Evolutionary conservation across 2,329 filamentous ascomycete species (phyloP).

Genomic region (Fusarium praegraminearum): DNA sequence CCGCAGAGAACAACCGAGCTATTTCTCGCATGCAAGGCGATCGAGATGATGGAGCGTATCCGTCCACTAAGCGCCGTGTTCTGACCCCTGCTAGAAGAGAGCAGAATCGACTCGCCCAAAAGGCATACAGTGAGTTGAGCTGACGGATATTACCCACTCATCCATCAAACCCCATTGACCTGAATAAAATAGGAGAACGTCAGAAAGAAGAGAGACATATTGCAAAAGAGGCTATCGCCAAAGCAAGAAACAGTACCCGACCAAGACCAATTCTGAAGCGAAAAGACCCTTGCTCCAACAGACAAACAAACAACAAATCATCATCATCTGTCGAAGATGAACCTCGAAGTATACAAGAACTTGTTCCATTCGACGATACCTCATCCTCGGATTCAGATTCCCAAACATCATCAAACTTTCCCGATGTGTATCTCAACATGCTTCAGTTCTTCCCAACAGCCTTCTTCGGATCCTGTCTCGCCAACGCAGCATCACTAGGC

Average conservation of each 20-base stretch:
- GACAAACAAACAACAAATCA: background rate
- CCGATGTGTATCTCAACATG: conserved; percentile 32
- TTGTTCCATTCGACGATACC: background rate
- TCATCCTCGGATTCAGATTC: background rate
- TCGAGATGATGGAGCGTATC: background rate
- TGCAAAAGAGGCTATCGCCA: background rate
- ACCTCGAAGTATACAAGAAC: background rate
- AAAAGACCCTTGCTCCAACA: background rate
- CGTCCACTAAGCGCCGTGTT: conserved; percentile 20
- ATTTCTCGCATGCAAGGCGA: background rate
- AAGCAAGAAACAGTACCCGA: background rate
- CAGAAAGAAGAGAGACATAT: conserved; percentile 25
- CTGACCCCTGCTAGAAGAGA: conserved; percentile 43
- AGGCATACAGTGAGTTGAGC: conserved; percentile 41
- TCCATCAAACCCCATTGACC: accelerated
- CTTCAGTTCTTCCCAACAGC: conserved; percentile 32
- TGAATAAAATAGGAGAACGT: conserved; percentile 19
- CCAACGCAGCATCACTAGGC: conserved; percentile 40
- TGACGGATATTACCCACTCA: accelerated
- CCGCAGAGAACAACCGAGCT: accelerated
- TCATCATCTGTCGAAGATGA: background rate
- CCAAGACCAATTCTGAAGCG: conserved; percentile 8
- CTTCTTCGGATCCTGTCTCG: conserved; percentile 38
- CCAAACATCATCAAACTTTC: background rate
- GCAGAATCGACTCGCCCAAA: conserved; percentile 46